Conservation (phyloP, 1,139 yeast species). For the Zygosaccharomyces sapae region DNA sequence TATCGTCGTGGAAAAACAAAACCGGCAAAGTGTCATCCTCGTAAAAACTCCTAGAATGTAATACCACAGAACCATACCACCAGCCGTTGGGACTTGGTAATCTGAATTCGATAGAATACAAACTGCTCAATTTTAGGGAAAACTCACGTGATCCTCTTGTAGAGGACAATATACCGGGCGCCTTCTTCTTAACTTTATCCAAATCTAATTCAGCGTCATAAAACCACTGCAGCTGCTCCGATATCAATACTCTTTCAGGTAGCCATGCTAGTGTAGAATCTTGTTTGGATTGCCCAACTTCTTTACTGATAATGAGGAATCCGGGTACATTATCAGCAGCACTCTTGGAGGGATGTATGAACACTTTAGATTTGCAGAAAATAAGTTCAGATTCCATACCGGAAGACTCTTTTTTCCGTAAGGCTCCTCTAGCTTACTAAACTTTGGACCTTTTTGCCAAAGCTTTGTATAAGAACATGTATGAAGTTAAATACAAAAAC, state of each 20-base stretch:
- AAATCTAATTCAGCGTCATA: conserved; percentile 18
- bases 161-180: conserved; percentile 17
- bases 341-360: conserved; percentile 73
- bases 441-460: too few species aligned
- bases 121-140: conserved; percentile 23
- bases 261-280: conserved; percentile 71
- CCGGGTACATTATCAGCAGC: conserved; percentile 78
- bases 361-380: conserved; percentile 62
- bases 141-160: conserved; percentile 24
- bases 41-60: conserved; percentile 52
- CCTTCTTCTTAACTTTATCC: conserved; percentile 10
- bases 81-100: conserved; percentile 73
- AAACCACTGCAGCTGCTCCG: conserved; percentile 20
- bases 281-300: conserved; percentile 45
- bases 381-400: conserved; percentile 15
- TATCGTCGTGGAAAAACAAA: conserved; percentile 87
- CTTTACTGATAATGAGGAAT: conserved; percentile 55
- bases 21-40: conserved; percentile 73
- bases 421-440: too few species aligned
- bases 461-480: neutral
- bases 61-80: conserved; percentile 85
- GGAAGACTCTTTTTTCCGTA: too few species aligned
- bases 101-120: conserved; percentile 78
- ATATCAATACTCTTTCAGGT: conserved; percentile 55
- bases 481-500: neutral